These are phyloP conservation scores for Hymenoscyphus occultus DNA, from an alignment of 2,329 filamentous ascomycete species.

Conservation along the genomic window DNA sequence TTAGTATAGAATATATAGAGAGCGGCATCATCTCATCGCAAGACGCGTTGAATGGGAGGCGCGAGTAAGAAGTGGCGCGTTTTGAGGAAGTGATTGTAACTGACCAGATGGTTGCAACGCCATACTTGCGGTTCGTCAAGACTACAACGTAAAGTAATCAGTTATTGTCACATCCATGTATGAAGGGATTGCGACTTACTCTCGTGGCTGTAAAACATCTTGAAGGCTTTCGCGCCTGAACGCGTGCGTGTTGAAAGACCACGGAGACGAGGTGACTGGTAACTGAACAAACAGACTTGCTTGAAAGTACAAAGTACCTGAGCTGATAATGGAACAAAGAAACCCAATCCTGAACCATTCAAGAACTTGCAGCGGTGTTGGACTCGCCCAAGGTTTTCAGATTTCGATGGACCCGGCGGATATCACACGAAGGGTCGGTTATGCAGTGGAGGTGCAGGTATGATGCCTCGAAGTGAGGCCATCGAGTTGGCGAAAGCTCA, in stretches of 20 bases:
- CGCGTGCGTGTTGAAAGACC: neutral
- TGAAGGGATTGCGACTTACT: conserved; percentile 52
- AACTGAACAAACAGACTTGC: neutral
- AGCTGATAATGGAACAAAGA: neutral
- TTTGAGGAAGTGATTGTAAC: conserved; percentile 27
- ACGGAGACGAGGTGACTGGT: neutral
- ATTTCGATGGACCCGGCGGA: neutral
- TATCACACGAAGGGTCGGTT: neutral
- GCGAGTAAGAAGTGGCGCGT: neutral
- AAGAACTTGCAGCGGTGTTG: neutral
- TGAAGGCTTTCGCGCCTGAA: conserved; percentile 2
- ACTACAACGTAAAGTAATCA: conserved; percentile 54
- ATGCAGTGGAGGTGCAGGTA: neutral
- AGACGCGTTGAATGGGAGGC: neutral
- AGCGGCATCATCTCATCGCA: neutral
- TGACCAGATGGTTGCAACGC: conserved; percentile 92
- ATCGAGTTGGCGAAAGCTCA: neutral
- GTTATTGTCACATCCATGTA: neutral
- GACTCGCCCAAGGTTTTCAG: neutral
- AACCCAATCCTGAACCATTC: neutral
- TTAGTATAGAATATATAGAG: neutral
- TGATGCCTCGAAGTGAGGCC: neutral
- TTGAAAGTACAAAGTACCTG: neutral
- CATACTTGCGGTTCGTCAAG: conserved; percentile 81
- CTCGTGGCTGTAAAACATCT: conserved; percentile 95